Evolutionary conservation across 1,139 yeast genomes (phyloP).

Genomic region (Debaryomyces coudertii): DNA sequence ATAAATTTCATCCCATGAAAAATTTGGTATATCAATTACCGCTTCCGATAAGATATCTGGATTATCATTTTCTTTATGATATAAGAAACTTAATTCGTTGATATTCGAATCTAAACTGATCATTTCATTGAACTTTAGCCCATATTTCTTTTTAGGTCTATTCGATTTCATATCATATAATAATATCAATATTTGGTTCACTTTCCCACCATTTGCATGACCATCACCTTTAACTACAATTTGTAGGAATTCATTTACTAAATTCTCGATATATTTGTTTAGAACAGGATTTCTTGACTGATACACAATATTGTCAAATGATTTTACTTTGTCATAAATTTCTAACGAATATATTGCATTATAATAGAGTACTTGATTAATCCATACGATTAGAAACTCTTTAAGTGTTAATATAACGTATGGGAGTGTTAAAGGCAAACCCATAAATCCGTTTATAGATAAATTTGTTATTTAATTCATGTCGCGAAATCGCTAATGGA

Average conservation of each 20-base stretch:
- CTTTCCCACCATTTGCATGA: constrained; percentile 18
- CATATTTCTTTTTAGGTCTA: constrained; percentile 27
- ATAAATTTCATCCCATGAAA: constrained; percentile 39
- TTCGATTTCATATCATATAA: constrained; percentile 28
- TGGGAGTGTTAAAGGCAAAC: constrained; percentile 28
- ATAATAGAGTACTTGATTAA: constrained; percentile 50
- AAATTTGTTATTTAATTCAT: background rate
- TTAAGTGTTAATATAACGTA: constrained; percentile 35
- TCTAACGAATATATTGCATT: constrained; percentile 47
- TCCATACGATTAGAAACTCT: constrained; percentile 46
- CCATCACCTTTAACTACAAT: constrained; percentile 18
- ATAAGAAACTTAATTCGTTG: constrained; percentile 6
- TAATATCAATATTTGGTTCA: constrained; percentile 27
- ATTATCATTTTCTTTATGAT: constrained; percentile 5
- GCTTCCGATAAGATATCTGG: constrained; percentile 13
- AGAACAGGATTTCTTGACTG: constrained; percentile 50
- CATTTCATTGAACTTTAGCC: constrained; percentile 32
- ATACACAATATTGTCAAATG: constrained; percentile 44
- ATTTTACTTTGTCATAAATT: constrained; percentile 37
- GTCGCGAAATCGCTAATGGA: background rate
- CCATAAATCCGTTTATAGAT: constrained; percentile 4
- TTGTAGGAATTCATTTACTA: constrained; percentile 28
- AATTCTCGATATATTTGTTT: constrained; percentile 35
- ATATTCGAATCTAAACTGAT: constrained; percentile 18
- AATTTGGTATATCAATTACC: constrained; percentile 25